Conservation (phyloP, 306 rosid species). For the Luffa aegyptiaca region DNA sequence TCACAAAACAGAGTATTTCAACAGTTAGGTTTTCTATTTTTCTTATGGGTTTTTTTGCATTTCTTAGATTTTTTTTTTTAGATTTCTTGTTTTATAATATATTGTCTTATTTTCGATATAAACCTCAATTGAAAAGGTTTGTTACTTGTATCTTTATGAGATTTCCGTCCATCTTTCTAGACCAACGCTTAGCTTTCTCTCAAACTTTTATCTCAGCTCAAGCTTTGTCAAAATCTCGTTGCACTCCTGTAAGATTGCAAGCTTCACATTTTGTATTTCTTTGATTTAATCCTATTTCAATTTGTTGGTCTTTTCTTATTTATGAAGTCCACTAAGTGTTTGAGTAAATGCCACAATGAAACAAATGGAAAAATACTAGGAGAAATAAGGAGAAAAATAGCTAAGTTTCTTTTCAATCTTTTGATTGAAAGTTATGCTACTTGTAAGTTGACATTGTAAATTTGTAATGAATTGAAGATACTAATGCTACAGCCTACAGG, state of each 20-base stretch:
- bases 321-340: background rate
- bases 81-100: too few relatives aligned
- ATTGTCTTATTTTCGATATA: too few relatives aligned
- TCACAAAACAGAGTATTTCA: too few relatives aligned
- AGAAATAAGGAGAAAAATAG: background rate
- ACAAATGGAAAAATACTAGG: background rate
- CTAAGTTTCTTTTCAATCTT: too few relatives aligned
- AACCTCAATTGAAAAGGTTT: too few relatives aligned
- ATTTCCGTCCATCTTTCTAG: too few relatives aligned
- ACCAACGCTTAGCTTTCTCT: too few relatives aligned
- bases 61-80: too few relatives aligned
- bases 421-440: background rate
- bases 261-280: background rate
- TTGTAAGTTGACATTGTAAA: background rate
- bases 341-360: background rate
- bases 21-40: too few relatives aligned
- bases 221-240: background rate
- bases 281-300: background rate
- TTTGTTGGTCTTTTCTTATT: background rate
- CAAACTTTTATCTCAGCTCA: background rate
- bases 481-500: background rate
- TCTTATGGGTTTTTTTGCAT: too few relatives aligned
- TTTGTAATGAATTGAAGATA: background rate
- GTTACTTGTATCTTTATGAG: too few relatives aligned
- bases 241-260: background rate